Evolutionary conservation across 2,329 filamentous ascomycete species (phyloP), one percentile per base, ranked within the genome.

Genomic region (Fusarium multiceps): DNA sequence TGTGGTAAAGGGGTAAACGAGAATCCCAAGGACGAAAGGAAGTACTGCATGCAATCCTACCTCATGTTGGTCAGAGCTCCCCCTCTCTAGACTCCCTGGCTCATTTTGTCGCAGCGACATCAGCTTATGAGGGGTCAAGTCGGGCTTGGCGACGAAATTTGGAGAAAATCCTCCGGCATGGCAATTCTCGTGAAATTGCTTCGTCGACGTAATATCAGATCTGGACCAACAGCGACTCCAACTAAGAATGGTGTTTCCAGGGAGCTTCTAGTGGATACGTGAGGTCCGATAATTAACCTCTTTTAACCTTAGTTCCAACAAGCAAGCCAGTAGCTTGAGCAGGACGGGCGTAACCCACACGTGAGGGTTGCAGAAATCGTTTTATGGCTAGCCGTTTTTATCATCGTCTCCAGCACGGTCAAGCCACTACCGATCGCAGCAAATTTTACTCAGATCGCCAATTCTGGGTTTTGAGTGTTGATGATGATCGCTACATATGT

Each of bases 311-410:
- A 65, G 62, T 14, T 14, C 2, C 0, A 8, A 3, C 18, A 41
- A 18, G 32, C 27, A 28, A 5, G 27, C 27, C 27, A 16, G 20
- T 59, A 34, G 37, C 32, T 51, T 42, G 23, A n/a, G 23, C 2
- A 53, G 34, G 34, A 20, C 63, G 63, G 63, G 61, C 61, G 20
- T 66, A 23, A 46, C 63, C 63, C 61, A 60, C 45, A 58, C 59
- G 45, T 50, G 61, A 64, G 40, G 59, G 61, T 50, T 64, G 61
- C 59, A 28, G 40, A n/a, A 34, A 37, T 37, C 10, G 34, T 12
- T 13, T 56, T 3, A 27, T 3, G 14, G 20, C 16, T 23, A 34
- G 7, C 50, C 37, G 10, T 58, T 64, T 64, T 41, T 3, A 49
- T 18, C 10, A 32, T 64, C 25, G 59, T 28, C 47, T 18, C 23